phyloP scores from a whole-genome alignment of 2,329 filamentous ascomycete species.

The Lojkania enalia region DNA sequence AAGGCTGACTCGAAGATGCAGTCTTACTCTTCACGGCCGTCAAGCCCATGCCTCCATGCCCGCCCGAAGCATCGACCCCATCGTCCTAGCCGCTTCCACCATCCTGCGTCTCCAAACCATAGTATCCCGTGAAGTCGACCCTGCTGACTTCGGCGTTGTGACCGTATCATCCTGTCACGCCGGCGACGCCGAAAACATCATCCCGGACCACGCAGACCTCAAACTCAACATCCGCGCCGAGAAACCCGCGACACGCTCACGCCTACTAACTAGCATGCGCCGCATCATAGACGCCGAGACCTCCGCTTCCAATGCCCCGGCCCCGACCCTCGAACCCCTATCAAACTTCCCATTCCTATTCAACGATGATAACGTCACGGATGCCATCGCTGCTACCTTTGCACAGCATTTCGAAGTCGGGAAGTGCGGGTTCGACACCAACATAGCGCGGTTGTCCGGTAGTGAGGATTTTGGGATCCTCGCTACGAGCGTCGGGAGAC shows the following conservation, averaged over 20 bases:
- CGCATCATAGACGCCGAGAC: constrained; percentile 62
- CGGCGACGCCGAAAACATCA: constrained; percentile 64
- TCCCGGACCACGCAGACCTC: constrained; percentile 58
- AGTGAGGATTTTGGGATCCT: constrained; percentile 64
- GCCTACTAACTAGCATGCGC: constrained; percentile 52
- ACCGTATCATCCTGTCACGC: constrained; percentile 63
- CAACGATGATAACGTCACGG: constrained; percentile 55
- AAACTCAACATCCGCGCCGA: constrained; percentile 59
- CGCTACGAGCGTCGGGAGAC: constrained; percentile 54
- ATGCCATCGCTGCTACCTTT: constrained; percentile 51
- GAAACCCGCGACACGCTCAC: constrained; percentile 50
- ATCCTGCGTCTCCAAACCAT: constrained; percentile 64
- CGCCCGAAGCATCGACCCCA: constrained; percentile 60
- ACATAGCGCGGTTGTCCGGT: constrained; percentile 49
- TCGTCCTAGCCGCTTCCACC: constrained; percentile 60
- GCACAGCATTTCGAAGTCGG: constrained; percentile 48
- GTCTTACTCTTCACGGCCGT: constrained; percentile 60
- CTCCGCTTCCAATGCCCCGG: constrained; percentile 50
- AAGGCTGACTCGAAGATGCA: constrained; percentile 36
- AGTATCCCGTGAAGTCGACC: constrained; percentile 58
- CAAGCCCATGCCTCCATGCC: constrained; percentile 63
- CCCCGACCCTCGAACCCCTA: constrained; percentile 49
- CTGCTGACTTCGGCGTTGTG: constrained; percentile 59
- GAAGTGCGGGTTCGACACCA: constrained; percentile 38
- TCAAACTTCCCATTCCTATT: constrained; percentile 53